phyloP scores from a whole-genome alignment of 441 rosid genomes.

The Raphanus hybrid region DNA sequence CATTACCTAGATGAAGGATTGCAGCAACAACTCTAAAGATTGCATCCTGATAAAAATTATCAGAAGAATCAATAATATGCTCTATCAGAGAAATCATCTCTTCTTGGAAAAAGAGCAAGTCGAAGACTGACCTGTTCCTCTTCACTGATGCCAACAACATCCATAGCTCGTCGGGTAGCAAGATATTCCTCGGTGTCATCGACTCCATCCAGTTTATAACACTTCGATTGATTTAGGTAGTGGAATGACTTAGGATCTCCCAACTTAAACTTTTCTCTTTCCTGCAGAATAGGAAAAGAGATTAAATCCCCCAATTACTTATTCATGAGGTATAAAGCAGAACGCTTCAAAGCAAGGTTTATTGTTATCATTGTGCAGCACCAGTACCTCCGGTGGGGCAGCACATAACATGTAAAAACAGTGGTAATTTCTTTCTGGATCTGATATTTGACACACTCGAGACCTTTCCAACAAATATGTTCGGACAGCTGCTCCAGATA shows the following conservation, averaged over 20 bases:
- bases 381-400: slow-evolving; percentile 93
- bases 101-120: slow-evolving; percentile 18
- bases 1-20: slow-evolving; percentile 92
- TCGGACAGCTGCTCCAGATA: slow-evolving; percentile 92
- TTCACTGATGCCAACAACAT: slow-evolving; percentile 95
- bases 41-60: slow-evolving; percentile 69
- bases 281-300: slow-evolving; percentile 55
- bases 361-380: slow-evolving; percentile 30
- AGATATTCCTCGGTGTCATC: slow-evolving; percentile 93
- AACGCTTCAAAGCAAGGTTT: slow-evolving; percentile 7
- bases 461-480: slow-evolving; percentile 99
- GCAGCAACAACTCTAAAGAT: slow-evolving; percentile 99
- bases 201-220: slow-evolving; percentile 86
- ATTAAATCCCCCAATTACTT: slow-evolving; percentile 21
- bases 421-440: slow-evolving; percentile 77
- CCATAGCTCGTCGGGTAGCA: slow-evolving; percentile 99
- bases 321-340: slow-evolving; percentile 27
- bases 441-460: slow-evolving; percentile 99
- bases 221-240: slow-evolving; percentile 92
- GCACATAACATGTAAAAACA: slow-evolving; percentile 99
- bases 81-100: slow-evolving; percentile 26
- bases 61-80: slow-evolving; percentile 31
- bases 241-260: slow-evolving; percentile 74
- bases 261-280: slow-evolving; percentile 83
- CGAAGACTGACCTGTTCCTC: slow-evolving; percentile 84